A percentile compares a stretch with the other conserved stretches of the same genome.
These are phyloP conservation scores for Rasamsonia emersonii DNA, from an alignment of 2,329 filamentous ascomycete genomes.

Conservation along the genomic window DNA sequence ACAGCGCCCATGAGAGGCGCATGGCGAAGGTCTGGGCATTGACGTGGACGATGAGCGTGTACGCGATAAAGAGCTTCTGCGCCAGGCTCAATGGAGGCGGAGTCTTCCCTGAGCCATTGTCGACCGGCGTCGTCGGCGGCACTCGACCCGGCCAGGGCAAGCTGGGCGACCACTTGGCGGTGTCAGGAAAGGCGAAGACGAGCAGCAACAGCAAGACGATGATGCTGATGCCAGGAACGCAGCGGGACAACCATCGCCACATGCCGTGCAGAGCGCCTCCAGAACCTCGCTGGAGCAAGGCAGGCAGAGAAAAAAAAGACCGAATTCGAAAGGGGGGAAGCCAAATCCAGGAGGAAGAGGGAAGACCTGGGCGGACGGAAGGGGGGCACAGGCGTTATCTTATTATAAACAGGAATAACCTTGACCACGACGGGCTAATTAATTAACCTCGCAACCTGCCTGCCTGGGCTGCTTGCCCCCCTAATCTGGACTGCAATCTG, in stretches of 20 bases:
- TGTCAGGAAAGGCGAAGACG: conserved; percentile 15
- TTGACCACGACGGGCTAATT: too few relatives aligned
- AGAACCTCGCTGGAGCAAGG: too few relatives aligned
- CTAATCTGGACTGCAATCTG: too few relatives aligned
- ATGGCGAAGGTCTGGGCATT: conserved; percentile 52
- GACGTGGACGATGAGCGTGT: conserved; percentile 56
- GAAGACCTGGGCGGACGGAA: too few relatives aligned
- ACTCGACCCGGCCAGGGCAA: conserved; percentile 12
- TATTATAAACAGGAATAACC: too few relatives aligned
- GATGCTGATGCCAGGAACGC: conserved; percentile 23
- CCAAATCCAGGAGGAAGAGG: too few relatives aligned
- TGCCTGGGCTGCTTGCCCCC: too few relatives aligned
- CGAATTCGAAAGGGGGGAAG: too few relatives aligned
- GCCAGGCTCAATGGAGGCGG: conserved; percentile 12
- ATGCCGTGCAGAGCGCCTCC: too few relatives aligned
- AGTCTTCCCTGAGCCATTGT: not conserved
- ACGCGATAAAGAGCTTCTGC: conserved; percentile 49
- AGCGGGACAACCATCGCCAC: conserved; percentile 20
- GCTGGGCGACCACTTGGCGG: conserved; percentile 7
- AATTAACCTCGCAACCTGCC: too few relatives aligned
- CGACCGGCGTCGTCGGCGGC: conserved; percentile 5
- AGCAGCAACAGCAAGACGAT: conserved; percentile 16
- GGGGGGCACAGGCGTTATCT: too few relatives aligned
- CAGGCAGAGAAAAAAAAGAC: too few relatives aligned
- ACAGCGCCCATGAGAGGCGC: conserved; percentile 42